These are phyloP conservation scores for Penicillium sp. DNA, from an alignment of 2,329 filamentous ascomycete species.

Conservation along the genomic window DNA sequence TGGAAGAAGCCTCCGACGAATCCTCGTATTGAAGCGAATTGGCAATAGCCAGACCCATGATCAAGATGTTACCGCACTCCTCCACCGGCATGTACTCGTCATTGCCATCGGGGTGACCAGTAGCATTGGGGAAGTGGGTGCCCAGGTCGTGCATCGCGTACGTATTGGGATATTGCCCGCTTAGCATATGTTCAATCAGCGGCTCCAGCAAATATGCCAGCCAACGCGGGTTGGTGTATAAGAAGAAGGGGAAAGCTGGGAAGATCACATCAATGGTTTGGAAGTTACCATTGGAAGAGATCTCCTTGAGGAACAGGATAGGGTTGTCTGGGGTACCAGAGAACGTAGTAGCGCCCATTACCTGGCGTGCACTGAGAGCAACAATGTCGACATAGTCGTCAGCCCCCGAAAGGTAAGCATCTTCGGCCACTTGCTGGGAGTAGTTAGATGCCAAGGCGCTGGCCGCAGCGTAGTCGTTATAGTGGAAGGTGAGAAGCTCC, in stretches of 20 bases:
- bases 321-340: slow-evolving; percentile 68
- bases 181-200: slow-evolving; percentile 75
- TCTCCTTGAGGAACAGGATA: slow-evolving; percentile 79
- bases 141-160: slow-evolving; percentile 56
- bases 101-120: slow-evolving; percentile 52
- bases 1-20: slow-evolving; percentile 55
- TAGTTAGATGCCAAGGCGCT: slow-evolving; percentile 67
- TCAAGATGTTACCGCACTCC: slow-evolving; percentile 70
- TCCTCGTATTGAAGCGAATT: slow-evolving; percentile 69
- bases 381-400: slow-evolving; percentile 75
- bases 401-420: slow-evolving; percentile 72
- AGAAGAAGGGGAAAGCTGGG: slow-evolving; percentile 79
- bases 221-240: slow-evolving; percentile 81
- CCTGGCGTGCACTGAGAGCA: slow-evolving; percentile 74
- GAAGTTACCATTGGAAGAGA: slow-evolving; percentile 79
- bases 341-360: slow-evolving; percentile 74
- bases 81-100: slow-evolving; percentile 60
- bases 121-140: slow-evolving; percentile 54
- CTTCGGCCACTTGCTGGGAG: slow-evolving; percentile 65
- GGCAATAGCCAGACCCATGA: slow-evolving; percentile 74
- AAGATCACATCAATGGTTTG: slow-evolving; percentile 88
- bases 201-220: slow-evolving; percentile 76
- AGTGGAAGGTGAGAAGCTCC: slow-evolving; percentile 71
- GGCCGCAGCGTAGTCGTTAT: slow-evolving; percentile 68
- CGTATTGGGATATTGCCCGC: slow-evolving; percentile 76